A percentile compares a stretch with the other conserved stretches of the same genome.
phyloP scores from a whole-genome alignment of 2,329 filamentous ascomycete genomes.

The Calycina herbarum region DNA sequence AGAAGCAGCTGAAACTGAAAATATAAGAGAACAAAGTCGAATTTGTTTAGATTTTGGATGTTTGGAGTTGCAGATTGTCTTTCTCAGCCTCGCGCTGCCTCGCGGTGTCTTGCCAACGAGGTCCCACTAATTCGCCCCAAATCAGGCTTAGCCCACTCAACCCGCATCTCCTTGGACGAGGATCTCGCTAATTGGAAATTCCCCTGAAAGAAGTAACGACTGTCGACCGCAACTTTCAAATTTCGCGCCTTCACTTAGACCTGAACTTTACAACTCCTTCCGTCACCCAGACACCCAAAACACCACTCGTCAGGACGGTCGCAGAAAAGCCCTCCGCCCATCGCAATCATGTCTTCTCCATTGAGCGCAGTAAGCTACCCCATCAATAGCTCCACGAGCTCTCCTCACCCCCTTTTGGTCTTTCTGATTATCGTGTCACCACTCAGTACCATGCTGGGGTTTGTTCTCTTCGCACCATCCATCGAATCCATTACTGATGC shows the following conservation, averaged over 20 bases:
- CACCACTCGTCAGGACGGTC: constrained; percentile 21
- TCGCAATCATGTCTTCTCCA: constrained; percentile 50
- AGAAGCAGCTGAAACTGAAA: too few relatives aligned
- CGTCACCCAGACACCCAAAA: constrained; percentile 17
- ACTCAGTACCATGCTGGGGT: constrained; percentile 32
- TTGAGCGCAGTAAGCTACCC: constrained; percentile 50
- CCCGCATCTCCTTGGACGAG: constrained; percentile 12
- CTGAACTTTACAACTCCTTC: constrained; percentile 23
- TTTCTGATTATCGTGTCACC: constrained; percentile 33
- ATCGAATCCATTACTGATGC: constrained; percentile 29
- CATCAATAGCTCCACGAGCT: constrained; percentile 20
- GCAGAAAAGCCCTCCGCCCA: constrained; percentile 14
- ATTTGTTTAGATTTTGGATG: background rate
- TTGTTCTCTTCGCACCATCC: constrained; percentile 27
- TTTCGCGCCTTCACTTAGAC: constrained; percentile 28
- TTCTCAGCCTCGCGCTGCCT: constrained; percentile 10
- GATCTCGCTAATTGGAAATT: constrained; percentile 30
- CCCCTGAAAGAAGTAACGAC: constrained; percentile 30
- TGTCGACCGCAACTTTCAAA: constrained; percentile 30
- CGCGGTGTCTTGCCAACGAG: constrained; percentile 11
- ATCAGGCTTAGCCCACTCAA: constrained; percentile 16
- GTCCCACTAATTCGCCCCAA: constrained; percentile 1
- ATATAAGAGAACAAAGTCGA: background rate
- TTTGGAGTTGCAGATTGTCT: background rate
- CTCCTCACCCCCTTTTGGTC: constrained; percentile 33